Percentiles rank a stretch among this genome's conserved stretches.
These are phyloP conservation scores for Aspergillus fumigatus DNA, from an alignment of 2,329 filamentous ascomycete genomes.

Conservation along the genomic window DNA sequence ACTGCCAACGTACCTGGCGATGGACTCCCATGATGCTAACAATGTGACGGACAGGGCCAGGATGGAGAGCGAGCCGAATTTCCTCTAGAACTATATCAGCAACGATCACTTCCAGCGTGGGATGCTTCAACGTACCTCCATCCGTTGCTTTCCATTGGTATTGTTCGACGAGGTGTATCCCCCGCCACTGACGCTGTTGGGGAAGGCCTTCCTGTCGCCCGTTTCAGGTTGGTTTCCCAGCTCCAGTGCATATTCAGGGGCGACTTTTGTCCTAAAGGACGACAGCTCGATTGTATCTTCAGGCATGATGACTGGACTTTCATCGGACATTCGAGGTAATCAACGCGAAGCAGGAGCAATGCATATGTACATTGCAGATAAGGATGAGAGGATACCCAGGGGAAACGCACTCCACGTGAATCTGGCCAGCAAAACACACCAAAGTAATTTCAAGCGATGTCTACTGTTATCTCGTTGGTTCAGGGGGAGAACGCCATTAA, in stretches of 20 bases:
- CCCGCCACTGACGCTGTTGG: not conserved
- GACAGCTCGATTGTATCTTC: not conserved
- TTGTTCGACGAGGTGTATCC: not conserved
- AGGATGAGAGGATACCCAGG: not conserved
- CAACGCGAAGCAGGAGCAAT: not conserved
- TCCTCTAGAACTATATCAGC: no score
- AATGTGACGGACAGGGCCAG: no score
- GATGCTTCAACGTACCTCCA: no score
- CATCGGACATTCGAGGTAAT: not conserved
- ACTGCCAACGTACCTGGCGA: no score
- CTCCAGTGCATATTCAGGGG: not conserved
- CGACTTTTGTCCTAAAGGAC: not conserved
- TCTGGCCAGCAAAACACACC: not conserved
- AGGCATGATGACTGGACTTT: not conserved
- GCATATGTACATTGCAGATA: not conserved
- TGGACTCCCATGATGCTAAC: no score
- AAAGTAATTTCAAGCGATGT: not conserved
- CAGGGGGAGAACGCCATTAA: no score
- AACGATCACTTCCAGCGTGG: no score
- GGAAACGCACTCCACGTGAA: not conserved
- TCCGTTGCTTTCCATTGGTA: not conserved
- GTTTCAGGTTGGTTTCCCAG: not conserved
- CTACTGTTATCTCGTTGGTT: not conserved
- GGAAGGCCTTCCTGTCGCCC: not conserved
- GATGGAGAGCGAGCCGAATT: no score